Evolutionary conservation across 805 yeast species (phyloP), one percentile per base, ranked within the genome.

Genomic region (Lipomyces spencermartinsiae): DNA sequence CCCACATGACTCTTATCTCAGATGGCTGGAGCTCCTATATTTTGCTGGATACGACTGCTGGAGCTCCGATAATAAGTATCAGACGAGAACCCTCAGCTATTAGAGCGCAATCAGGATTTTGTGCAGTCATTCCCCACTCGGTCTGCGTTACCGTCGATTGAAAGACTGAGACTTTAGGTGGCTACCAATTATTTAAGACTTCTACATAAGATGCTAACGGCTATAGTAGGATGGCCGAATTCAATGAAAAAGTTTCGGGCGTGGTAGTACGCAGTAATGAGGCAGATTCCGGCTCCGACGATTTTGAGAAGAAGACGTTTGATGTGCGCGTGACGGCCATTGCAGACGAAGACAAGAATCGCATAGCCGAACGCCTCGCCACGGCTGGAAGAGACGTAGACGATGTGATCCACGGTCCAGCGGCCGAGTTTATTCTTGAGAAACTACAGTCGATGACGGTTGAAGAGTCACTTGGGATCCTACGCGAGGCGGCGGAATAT

Each of bases 381-480:
- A 53, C 56, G 16, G 56, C 56, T 19, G 56, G 56, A 9, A 53
- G 19, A 25, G 56, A 53, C 19, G n/a, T 53, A 6, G 56, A 53
- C 25, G 56, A 53, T 53, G 56, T 53, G 31, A 22, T 53, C 16
- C 1, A 53, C 6, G 56, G 56, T 29, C 33, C 56, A 53, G 56
- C 56, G 4, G 56, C 56, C 7, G 64, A 68, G 34, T 68, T 63
- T 34, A 29, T 68, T 19, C 59, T 59, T 10, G 68, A 67, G 33
- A 62, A 60, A 49, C 29, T 66, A n/a, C 8, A 16, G 54, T 16
- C 25, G 9, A 58, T 69, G 34, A 29, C 77, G 10, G 37, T 71
- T 14, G 81, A 78, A 1, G 84, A 83, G 53, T 81, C 86, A 0
- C 51, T 80, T 0, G 78, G 76, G 9, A 79, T 84, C 54, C 74